Base-by-base conservation (phyloP, 345 rosid species). In the Durio zibethinus region DNA sequence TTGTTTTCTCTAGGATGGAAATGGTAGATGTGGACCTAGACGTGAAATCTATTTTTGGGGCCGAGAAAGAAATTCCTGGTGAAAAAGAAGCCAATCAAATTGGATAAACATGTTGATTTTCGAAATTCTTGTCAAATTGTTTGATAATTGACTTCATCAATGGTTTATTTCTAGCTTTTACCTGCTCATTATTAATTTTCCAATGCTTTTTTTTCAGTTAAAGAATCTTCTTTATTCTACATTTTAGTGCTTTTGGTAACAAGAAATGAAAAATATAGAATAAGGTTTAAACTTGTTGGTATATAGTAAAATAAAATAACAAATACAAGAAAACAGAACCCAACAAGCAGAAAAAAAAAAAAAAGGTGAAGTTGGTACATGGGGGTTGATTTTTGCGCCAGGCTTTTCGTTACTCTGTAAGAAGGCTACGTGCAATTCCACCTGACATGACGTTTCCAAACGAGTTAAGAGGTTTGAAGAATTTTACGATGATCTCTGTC, bases 301-400 rank as follows among this genome's bases (percentile, higher is more conserved):
- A 38, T 38, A 31, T 18, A 52, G 0, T n/a, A n/a, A n/a, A n/a
- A n/a, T n/a, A n/a, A n/a, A n/a, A n/a, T n/a, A n/a, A n/a, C n/a
- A n/a, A n/a, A n/a, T n/a, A n/a, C n/a, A n/a, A n/a, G n/a, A n/a
- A n/a, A n/a, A n/a, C n/a, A n/a, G n/a, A n/a, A n/a, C n/a, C n/a
- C n/a, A n/a, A n/a, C n/a, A n/a, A n/a, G n/a, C n/a, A n/a, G n/a
- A n/a, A n/a, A n/a, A n/a, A n/a, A n/a, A n/a, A n/a, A n/a, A 4
- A 1, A 33, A 4, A 33, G 35, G 35, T 4, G 4, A 33, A 2
- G 71, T 21, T 20, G 11, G 20, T 6, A 67, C 83, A 25, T 43
- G 87, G 9, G 90, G 90, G 52, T 88, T 88, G 90, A 66, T 88
- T 88, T 68, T 81, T 88, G 42, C 90, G 87, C 90, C 90, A 88